Conservation (phyloP, 371 early-diverging fungal genomes). For the Mucor racemosus region DNA sequence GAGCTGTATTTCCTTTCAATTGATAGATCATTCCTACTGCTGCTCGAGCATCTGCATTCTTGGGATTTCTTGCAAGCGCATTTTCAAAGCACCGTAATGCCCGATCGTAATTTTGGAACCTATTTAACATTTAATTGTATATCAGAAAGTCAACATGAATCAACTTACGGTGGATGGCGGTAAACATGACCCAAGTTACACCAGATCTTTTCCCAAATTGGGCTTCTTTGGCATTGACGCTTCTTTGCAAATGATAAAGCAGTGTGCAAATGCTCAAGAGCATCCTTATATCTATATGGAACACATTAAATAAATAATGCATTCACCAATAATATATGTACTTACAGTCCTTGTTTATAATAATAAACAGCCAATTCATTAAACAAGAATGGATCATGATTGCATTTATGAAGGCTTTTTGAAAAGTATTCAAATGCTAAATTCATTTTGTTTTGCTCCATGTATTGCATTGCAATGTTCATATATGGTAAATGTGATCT, state of each 20-base stretch:
- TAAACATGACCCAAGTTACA: slow-evolving; percentile 75
- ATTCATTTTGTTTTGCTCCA: slow-evolving; percentile 55
- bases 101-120: slow-evolving; percentile 23
- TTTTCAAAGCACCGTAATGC: slow-evolving; percentile 58
- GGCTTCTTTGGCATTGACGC: slow-evolving; percentile 38
- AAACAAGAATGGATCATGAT: slow-evolving; percentile 64
- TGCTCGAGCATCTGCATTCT: slow-evolving; percentile 38
- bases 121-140: not conserved
- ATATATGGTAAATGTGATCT: slow-evolving; percentile 73
- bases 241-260: slow-evolving; percentile 59
- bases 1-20: slow-evolving; percentile 41
- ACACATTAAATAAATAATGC: not conserved
- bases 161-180: slow-evolving; percentile 60
- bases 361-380: slow-evolving; percentile 74
- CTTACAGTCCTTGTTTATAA: slow-evolving; percentile 61
- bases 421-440: slow-evolving; percentile 66
- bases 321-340: not conserved
- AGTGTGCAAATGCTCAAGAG: slow-evolving; percentile 56
- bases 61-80: slow-evolving; percentile 46
- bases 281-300: slow-evolving; percentile 49
- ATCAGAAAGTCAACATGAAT: not conserved
- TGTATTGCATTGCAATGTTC: slow-evolving; percentile 80
- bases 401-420: slow-evolving; percentile 55
- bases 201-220: slow-evolving; percentile 67
- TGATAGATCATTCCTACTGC: slow-evolving; percentile 63